These are phyloP conservation scores for Picea engelmannii DNA, from an alignment of 83 land plant genomes.

Conservation along the genomic window DNA sequence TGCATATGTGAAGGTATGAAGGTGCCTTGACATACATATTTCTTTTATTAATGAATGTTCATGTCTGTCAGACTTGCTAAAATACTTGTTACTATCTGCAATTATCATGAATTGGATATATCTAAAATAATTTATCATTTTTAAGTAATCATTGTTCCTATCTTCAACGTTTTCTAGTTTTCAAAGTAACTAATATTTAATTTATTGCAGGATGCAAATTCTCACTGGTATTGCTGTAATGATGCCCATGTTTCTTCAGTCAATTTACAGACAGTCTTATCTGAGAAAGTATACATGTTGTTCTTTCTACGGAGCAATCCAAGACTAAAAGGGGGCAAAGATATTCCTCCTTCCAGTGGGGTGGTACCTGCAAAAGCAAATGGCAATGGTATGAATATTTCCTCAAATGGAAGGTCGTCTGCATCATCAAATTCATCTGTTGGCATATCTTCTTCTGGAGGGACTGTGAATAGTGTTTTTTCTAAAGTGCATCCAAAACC, in stretches of 20 bases:
- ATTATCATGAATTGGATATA: background rate
- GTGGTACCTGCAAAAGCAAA: constrained; percentile 18
- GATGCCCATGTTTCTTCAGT: constrained; percentile 74
- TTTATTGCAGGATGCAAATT: constrained; percentile 72
- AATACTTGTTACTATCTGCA: background rate
- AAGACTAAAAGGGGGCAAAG: constrained; percentile 20
- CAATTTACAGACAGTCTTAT: constrained; percentile 61
- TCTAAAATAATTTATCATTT: background rate
- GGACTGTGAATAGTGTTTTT: background rate
- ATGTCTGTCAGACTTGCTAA: background rate
- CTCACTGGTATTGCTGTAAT: constrained; percentile 94
- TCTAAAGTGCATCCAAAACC: constrained; percentile 22
- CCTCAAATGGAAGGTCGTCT: constrained; percentile 2
- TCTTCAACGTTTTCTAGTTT: background rate
- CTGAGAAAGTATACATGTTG: constrained; percentile 91
- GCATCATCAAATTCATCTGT: constrained; percentile 8
- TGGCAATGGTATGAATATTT: constrained; percentile 25
- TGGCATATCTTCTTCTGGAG: background rate
- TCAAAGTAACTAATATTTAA: background rate
- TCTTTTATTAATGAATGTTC: background rate
- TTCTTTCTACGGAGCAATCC: constrained; percentile 68
- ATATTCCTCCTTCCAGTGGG: constrained; percentile 26
- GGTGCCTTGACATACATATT: background rate
- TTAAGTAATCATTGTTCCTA: background rate
- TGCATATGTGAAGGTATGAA: constrained; percentile 93